Evolutionary conservation across 352 stramenopile genomes (phyloP).

Genomic region (Pseudoperonospora humuli): DNA sequence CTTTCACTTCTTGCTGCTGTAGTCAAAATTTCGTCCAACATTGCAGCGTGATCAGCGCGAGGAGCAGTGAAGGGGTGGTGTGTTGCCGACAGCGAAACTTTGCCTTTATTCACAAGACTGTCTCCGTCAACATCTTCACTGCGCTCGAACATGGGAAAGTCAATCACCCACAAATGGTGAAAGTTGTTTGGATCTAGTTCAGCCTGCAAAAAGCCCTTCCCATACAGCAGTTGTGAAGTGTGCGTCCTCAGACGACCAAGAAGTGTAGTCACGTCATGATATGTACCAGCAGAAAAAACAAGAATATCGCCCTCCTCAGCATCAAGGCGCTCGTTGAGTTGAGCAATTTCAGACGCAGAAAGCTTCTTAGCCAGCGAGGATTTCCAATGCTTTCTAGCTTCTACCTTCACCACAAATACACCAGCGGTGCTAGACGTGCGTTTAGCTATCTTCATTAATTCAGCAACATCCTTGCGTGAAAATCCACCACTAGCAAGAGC

Average conservation of each 20-base stretch:
- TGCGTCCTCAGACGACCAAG: slow-evolving; percentile 67
- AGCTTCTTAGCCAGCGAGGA: slow-evolving; percentile 65
- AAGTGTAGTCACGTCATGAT: slow-evolving; percentile 44
- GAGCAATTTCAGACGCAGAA: slow-evolving; percentile 31
- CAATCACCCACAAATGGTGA: slow-evolving; percentile 74
- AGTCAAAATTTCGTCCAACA: slow-evolving; percentile 43
- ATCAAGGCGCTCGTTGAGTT: slow-evolving; percentile 39
- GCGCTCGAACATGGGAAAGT: slow-evolving; percentile 86
- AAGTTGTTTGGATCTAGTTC: slow-evolving; percentile 67
- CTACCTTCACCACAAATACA: slow-evolving; percentile 60
- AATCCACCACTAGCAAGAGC: slow-evolving; percentile 40
- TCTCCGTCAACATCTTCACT: slow-evolving; percentile 45
- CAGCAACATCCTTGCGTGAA: slow-evolving; percentile 67
- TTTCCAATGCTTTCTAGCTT: slow-evolving; percentile 53
- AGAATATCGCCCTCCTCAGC: slow-evolving; percentile 62
- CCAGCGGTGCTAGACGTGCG: slow-evolving; percentile 24
- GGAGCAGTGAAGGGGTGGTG: slow-evolving; percentile 86
- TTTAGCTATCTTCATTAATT: slow-evolving; percentile 49
- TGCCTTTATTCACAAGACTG: slow-evolving; percentile 19
- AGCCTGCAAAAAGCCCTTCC: slow-evolving; percentile 46
- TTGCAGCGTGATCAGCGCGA: slow-evolving; percentile 28
- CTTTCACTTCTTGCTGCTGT: slow-evolving; percentile 7
- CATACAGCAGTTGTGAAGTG: slow-evolving; percentile 48
- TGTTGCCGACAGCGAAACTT: slow-evolving; percentile 54
- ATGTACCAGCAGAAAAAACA: slow-evolving; percentile 50